Conservation (phyloP, 2,329 filamentous ascomycete genomes). For the Monosporascus sp. region DNA sequence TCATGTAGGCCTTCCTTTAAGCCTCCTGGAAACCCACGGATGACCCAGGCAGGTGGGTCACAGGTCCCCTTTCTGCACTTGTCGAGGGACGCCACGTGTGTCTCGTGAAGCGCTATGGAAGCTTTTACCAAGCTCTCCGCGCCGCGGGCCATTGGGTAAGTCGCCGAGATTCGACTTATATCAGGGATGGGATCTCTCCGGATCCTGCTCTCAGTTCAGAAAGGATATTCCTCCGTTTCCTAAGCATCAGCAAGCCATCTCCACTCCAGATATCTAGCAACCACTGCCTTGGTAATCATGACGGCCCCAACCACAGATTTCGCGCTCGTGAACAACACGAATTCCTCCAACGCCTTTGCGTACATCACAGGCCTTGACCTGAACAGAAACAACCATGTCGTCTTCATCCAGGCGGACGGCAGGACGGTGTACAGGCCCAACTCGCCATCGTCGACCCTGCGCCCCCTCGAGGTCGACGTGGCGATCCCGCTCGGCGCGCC, state of each 20-base stretch:
- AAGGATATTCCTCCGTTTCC: not conserved
- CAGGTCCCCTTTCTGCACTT: not conserved
- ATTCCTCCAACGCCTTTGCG: conserved; percentile 55
- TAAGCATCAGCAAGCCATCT: not conserved
- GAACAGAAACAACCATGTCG: conserved; percentile 52
- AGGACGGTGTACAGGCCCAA: conserved; percentile 58
- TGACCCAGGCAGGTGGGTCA: not conserved
- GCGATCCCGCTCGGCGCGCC: conserved; percentile 59
- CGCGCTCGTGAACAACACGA: conserved; percentile 60
- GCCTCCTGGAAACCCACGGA: not conserved
- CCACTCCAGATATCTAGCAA: not conserved
- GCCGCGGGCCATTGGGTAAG: not conserved
- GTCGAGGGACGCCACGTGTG: not conserved
- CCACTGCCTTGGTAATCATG: conserved; percentile 16
- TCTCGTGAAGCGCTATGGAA: no score
- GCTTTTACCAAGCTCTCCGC: not conserved
- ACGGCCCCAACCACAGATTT: conserved; percentile 49
- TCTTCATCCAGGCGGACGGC: conserved; percentile 63
- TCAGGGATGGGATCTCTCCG: not conserved
- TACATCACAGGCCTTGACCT: conserved; percentile 66
- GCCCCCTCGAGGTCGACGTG: conserved; percentile 50
- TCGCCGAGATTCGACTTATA: not conserved
- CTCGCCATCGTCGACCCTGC: conserved; percentile 47
- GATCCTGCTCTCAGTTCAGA: not conserved
- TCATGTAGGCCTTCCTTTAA: not conserved